These are phyloP conservation scores for Tinospora cordifolia DNA, from an alignment of 164 flowering plant genomes.

Conservation along the genomic window DNA sequence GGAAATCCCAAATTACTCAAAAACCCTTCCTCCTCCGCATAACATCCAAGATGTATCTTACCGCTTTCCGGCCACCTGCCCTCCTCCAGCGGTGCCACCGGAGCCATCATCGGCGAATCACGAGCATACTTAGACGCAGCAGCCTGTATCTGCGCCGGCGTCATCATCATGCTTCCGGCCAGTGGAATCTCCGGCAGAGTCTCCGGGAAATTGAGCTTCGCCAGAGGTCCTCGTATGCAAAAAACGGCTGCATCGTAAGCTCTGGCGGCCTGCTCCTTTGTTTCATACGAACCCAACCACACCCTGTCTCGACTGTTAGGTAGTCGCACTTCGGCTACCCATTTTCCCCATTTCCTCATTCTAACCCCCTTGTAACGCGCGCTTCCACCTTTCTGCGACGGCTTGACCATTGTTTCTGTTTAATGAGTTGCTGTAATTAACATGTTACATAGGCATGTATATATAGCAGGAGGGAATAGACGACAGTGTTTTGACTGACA, in stretches of 20 bases:
- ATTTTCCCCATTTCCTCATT: slow-evolving; percentile 46
- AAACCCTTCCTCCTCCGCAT: not conserved
- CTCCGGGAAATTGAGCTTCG: slow-evolving; percentile 35
- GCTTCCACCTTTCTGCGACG: not conserved
- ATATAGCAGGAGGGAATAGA: not conserved
- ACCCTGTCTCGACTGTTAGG: slow-evolving; percentile 37
- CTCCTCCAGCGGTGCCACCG: too few relatives aligned
- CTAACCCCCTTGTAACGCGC: slow-evolving; percentile 35
- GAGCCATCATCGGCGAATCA: not conserved
- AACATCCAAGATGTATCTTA: too few relatives aligned
- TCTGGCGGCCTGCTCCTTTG: slow-evolving; percentile 40
- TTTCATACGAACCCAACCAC: slow-evolving; percentile 41
- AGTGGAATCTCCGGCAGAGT: slow-evolving; percentile 25
- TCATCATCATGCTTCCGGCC: slow-evolving; percentile 1
- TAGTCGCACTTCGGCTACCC: slow-evolving; percentile 41
- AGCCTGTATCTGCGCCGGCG: slow-evolving; percentile 30
- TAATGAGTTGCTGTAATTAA: not conserved
- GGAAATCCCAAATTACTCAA: not conserved
- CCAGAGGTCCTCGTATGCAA: slow-evolving; percentile 30
- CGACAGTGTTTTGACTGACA: not conserved
- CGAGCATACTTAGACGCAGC: slow-evolving; percentile 31
- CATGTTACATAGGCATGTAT: not conserved
- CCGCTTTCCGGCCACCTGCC: not conserved
- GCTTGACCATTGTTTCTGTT: not conserved
- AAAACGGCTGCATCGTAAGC: slow-evolving; percentile 41